Evolutionary conservation across 768 basidiomycete genomes (phyloP).

Genomic region (Auriculariales sp.): DNA sequence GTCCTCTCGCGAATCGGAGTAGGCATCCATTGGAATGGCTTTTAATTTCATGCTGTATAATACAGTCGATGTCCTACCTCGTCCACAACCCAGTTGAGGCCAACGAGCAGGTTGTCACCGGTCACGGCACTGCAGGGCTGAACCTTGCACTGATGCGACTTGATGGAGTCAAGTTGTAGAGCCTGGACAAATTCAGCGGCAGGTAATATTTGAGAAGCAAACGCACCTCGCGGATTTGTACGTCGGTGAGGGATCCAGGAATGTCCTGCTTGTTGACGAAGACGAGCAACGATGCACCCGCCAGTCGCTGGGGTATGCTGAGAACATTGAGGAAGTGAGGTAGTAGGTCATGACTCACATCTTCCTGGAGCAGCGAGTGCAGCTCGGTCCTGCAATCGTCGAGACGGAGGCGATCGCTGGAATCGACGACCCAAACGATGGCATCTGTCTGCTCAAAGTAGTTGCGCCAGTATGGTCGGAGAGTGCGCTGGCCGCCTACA

Average conservation of each 20-base stretch:
- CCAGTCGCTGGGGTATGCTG: constrained; percentile 47
- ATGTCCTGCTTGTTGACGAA: constrained; percentile 99
- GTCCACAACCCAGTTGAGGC: constrained; percentile 83
- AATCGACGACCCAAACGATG: constrained; percentile 98
- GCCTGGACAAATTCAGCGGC: constrained; percentile 28
- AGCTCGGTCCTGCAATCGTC: constrained; percentile 81
- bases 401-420: constrained; percentile 81
- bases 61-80: constrained; percentile 82
- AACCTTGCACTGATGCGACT: constrained; percentile 81
- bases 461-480: constrained; percentile 96
- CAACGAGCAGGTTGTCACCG: constrained; percentile 68
- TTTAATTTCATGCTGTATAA: constrained; percentile 35
- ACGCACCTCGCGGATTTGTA: constrained; percentile 73
- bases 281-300: constrained; percentile 90
- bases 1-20: too few relatives aligned
- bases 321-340: not conserved
- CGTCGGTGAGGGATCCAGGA: constrained; percentile 64
- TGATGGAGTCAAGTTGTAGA: constrained; percentile 68
- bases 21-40: too few relatives aligned
- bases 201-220: not conserved
- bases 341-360: constrained; percentile 38
- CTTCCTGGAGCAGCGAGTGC: constrained; percentile 74
- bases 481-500: constrained; percentile 89
- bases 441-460: constrained; percentile 99
- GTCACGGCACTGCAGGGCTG: constrained; percentile 87